Evolutionary conservation across 345 rosid genomes (phyloP), one percentile per base, ranked within the genome.

Genomic region (Carallia pectinifolia): DNA sequence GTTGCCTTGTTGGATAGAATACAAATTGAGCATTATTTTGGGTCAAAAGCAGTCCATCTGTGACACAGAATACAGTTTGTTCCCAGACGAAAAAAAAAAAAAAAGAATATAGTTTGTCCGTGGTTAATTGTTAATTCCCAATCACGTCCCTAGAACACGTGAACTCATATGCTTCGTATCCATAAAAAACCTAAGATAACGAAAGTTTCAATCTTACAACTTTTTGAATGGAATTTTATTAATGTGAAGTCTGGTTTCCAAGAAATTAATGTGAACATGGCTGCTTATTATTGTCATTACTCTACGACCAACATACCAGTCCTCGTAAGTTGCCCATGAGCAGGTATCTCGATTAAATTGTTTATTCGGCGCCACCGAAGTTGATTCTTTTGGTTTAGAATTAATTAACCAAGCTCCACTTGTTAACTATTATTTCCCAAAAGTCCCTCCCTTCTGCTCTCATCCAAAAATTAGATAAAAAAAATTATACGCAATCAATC

Each of bases 241-340:
- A 65, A 58, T 72, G 52, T 1, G 1, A 33, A 23, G 59, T n/a
- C 50, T 60, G 12, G 27, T 44, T 54, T 59, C 65, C 64, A 33
- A 65, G 40, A 54, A 33, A 27, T 4, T 58, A 40, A 31, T 16
- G 33, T 1, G 1, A 19, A 67, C 40, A 39, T 29, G 36, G 44
- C 62, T 60, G 60, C 65, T 61, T 30, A 56, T 61, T 47, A 39
- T 66, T 67, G n/a, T n/a, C 38, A 61, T 68, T 31, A 53, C 39
- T 23, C 65, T n/a, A 27, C 75, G 82, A 79, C 89, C 84, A 79
- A 83, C 89, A 83, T 85, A 60, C 87, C 77, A 7, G 69, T 48
- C 70, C 64, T 77, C 1, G 77, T 81, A 77, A 77, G 29, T 39
- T 48, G 70, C 2, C 15, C 48, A 4, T 9, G 8, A 9, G 53